Evolutionary conservation across 768 basidiomycete species (phyloP).

Genomic region (Lentinula sp.): DNA sequence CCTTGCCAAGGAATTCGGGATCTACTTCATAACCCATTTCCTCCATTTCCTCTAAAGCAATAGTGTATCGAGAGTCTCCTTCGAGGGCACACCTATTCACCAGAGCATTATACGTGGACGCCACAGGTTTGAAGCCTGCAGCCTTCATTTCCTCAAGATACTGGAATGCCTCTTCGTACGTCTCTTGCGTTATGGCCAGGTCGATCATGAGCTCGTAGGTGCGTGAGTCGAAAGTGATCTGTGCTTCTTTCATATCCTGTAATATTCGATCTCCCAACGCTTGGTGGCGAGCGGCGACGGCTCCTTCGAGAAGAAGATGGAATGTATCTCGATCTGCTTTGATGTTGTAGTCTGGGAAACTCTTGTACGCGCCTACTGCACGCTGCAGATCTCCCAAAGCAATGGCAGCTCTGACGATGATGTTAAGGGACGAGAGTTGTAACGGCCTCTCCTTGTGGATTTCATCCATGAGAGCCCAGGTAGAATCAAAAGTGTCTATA

Average conservation of each 20-base stretch:
- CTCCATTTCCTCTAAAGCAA: conserved; percentile 69
- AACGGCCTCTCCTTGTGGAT: conserved; percentile 47
- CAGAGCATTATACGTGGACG: conserved; percentile 51
- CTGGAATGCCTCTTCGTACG: conserved; percentile 83
- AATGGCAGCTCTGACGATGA: conserved; percentile 60
- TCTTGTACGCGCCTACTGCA: conserved; percentile 72
- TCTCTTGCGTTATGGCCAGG: conserved; percentile 63
- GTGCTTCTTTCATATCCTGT: conserved; percentile 54
- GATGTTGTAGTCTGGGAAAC: conserved; percentile 47
- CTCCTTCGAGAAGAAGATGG: conserved; percentile 64
- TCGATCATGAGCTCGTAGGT: conserved; percentile 66
- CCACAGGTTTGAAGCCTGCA: conserved; percentile 46
- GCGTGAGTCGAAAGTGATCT: conserved; percentile 46
- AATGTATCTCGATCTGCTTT: conserved; percentile 59
- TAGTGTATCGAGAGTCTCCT: conserved; percentile 54
- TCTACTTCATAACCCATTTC: conserved; percentile 45
- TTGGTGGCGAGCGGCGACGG: conserved; percentile 51
- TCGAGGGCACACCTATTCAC: conserved; percentile 48
- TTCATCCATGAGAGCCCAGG: conserved; percentile 60
- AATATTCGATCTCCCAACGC: conserved; percentile 65
- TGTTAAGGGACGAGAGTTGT: conserved; percentile 57
- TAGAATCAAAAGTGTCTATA: conserved; percentile 51
- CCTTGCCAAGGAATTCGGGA: conserved; percentile 11
- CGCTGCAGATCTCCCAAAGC: conserved; percentile 63
- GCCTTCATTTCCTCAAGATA: conserved; percentile 88